Evolutionary conservation across 768 basidiomycete genomes (phyloP).

Genomic region (Coprinopsis strossmayeri): DNA sequence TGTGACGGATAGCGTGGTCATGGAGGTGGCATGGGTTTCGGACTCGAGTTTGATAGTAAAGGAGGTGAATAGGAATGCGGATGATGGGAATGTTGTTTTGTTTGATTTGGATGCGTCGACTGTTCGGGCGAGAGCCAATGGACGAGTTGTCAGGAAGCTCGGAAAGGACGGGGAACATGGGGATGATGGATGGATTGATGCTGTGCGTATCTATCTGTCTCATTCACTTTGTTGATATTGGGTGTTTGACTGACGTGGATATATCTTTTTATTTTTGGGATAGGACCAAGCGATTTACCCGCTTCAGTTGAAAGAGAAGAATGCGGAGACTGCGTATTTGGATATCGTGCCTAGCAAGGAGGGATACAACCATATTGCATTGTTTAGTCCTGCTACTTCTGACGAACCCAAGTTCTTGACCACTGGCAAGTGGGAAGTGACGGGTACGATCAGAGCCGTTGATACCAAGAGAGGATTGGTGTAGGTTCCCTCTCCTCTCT

Average conservation of each 20-base stretch:
- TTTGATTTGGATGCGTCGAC: conserved; percentile 48
- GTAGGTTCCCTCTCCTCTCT: conserved; percentile 37
- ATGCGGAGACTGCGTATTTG: conserved; percentile 66
- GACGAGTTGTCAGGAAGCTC: conserved; percentile 64
- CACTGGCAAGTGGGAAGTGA: conserved; percentile 86
- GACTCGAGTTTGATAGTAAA: conserved; percentile 69
- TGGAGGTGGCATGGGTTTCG: conserved; percentile 86
- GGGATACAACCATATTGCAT: conserved; percentile 89
- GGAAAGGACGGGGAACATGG: conserved; percentile 82
- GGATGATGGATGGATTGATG: conserved; percentile 93
- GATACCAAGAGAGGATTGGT: conserved; percentile 62
- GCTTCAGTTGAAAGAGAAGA: conserved; percentile 24
- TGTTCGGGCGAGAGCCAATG: conserved; percentile 25
- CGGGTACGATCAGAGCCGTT: conserved; percentile 63
- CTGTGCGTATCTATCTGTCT: conserved; percentile 42
- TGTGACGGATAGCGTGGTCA: conserved; percentile 60
- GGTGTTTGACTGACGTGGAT: background rate
- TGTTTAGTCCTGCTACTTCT: conserved; percentile 75
- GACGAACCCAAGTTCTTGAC: conserved; percentile 78
- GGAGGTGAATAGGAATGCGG: conserved; percentile 81
- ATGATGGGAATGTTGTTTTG: conserved; percentile 70
- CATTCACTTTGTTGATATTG: too few species aligned
- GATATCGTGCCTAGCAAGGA: conserved; percentile 80
- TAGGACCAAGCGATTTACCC: conserved; percentile 62
- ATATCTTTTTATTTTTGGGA: conserved; percentile 1